Percentiles rank a stretch among this genome's conserved stretches.
Evolutionary conservation across 179 eudicot species (phyloP).

Genomic region (Beta corolliflora): DNA sequence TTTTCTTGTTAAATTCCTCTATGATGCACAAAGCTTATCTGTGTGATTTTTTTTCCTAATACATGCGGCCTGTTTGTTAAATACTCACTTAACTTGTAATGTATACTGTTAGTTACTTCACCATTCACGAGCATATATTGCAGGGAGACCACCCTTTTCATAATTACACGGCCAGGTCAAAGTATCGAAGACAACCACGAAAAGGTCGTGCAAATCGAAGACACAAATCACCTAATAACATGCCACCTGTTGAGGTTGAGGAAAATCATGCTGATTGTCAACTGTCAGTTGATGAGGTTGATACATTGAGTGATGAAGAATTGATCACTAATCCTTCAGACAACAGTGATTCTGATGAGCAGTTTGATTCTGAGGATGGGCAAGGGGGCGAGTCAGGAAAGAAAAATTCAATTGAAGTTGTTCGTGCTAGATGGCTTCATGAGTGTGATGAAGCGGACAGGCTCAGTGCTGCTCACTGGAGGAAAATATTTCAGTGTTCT

Average conservation of each 20-base stretch:
- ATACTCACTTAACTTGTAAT: not conserved
- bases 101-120: not conserved
- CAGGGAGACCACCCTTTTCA: conserved; percentile 96
- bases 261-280: conserved; percentile 39
- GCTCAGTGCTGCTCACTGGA: conserved; percentile 80
- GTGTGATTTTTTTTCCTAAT: not conserved
- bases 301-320: conserved; percentile 43
- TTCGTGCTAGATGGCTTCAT: conserved; percentile 82
- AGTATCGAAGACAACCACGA: conserved; percentile 52
- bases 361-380: conserved; percentile 27
- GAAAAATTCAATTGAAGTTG: conserved; percentile 29
- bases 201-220: conserved; percentile 41
- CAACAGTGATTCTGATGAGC: conserved; percentile 29
- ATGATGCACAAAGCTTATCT: not conserved
- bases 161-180: conserved; percentile 80
- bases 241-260: conserved; percentile 31
- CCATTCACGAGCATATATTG: conserved; percentile 21
- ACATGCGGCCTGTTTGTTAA: not conserved
- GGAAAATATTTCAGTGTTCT: conserved; percentile 75
- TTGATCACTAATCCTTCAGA: conserved; percentile 24
- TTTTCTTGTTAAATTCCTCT: not conserved
- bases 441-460: conserved; percentile 74
- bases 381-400: conserved; percentile 29
- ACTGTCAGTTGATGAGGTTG: conserved; percentile 27
- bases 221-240: conserved; percentile 28